Conservation (phyloP, 163 green algal species). For the Trebouxia gelatinosa region DNA sequence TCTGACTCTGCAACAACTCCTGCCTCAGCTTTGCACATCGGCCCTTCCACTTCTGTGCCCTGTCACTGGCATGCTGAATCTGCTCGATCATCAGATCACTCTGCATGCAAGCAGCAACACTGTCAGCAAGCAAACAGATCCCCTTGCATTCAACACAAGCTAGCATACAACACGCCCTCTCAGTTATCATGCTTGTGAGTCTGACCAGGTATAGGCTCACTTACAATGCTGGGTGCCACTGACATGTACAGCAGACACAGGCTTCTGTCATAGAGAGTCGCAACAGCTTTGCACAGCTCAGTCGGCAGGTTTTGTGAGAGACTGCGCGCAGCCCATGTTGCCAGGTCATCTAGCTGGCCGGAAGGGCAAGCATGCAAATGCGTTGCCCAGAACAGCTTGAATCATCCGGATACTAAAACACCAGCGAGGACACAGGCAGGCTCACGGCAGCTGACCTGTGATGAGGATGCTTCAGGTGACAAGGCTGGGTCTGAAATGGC, state of each 20-base stretch:
- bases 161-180: too few relatives aligned
- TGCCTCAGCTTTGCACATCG: constrained; percentile 12
- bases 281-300: not conserved
- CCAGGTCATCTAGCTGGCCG: too few relatives aligned
- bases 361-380: too few relatives aligned
- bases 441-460: not conserved
- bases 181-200: too few relatives aligned
- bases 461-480: not conserved
- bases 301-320: not conserved
- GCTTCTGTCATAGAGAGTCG: not conserved
- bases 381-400: too few relatives aligned
- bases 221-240: not conserved
- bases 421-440: not conserved
- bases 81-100: constrained; percentile 5
- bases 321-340: too few relatives aligned
- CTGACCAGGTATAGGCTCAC: not conserved
- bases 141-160: not conserved
- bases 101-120: not conserved
- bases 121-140: not conserved
- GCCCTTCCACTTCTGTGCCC: constrained; percentile 22
- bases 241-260: not conserved
- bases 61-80: constrained; percentile 5
- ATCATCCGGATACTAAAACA: not conserved
- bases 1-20: not conserved
- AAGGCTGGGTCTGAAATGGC: not conserved